Percentiles rank a stretch among this genome's conserved stretches.
Conservation (phyloP, 345 rosid genomes). For the Conringia planisiliqua region DNA sequence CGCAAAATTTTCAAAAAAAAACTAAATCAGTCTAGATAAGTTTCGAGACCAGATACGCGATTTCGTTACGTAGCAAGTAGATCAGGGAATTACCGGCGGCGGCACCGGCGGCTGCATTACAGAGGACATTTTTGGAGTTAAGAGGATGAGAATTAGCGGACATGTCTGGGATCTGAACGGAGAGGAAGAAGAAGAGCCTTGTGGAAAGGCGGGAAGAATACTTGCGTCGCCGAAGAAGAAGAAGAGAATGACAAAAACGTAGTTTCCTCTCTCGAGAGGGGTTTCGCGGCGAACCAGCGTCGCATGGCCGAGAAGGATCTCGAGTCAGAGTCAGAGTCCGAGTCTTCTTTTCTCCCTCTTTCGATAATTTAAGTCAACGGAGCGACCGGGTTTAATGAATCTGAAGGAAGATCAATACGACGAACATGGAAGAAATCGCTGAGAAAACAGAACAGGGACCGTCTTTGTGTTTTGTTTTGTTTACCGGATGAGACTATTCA, state of each 20-base stretch:
- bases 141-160: conserved; percentile 52
- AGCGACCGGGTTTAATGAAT: not conserved
- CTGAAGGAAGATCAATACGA: not conserved
- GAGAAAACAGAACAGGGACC: conserved; percentile 14
- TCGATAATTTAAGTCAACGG: not conserved
- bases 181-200: conserved; percentile 11
- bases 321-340: not conserved
- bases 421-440: conserved; percentile 3
- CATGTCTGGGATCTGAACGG: conserved; percentile 39
- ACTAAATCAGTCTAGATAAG: not conserved
- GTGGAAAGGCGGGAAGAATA: not conserved
- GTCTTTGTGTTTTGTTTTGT: conserved; percentile 5
- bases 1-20: not conserved
- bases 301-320: conserved; percentile 57
- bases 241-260: conserved; percentile 21
- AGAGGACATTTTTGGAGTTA: conserved; percentile 54
- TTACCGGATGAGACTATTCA: conserved; percentile 4
- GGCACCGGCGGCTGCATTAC: conserved; percentile 91
- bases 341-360: not conserved
- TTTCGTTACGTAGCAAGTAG: not conserved
- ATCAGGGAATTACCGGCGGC: conserved; percentile 56
- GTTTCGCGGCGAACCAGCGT: conserved; percentile 58
- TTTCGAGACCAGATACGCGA: not conserved
- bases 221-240: conserved; percentile 6
- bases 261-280: conserved; percentile 69